A percentile compares a stretch with the other conserved stretches of the same genome.
Evolutionary conservation across 2,329 filamentous ascomycete genomes (phyloP).

Genomic region (Penicillium aurantiogriseum): DNA sequence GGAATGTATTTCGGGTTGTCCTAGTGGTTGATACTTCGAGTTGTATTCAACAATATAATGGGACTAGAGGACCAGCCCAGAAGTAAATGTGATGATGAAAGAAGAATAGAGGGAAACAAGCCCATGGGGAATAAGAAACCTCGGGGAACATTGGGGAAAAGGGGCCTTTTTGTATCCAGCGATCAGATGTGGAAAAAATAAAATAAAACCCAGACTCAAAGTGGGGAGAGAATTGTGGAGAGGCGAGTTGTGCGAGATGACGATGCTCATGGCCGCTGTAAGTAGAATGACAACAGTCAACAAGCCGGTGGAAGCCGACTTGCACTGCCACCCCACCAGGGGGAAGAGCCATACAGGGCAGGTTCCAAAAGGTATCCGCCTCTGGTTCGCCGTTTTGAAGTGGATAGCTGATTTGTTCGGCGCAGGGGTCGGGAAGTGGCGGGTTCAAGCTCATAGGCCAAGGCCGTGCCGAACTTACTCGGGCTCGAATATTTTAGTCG

Average conservation of each 20-base stretch:
- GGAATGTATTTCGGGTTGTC: not conserved
- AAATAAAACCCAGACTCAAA: conserved; percentile 2
- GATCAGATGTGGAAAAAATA: not conserved
- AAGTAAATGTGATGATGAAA: conserved; percentile 1
- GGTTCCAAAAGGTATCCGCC: conserved; percentile 15
- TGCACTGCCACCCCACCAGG: conserved; percentile 15
- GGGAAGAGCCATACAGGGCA: conserved; percentile 17
- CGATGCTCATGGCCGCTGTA: conserved; percentile 10
- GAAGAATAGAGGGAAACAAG: conserved; percentile 8
- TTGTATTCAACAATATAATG: not conserved
- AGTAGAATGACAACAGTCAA: conserved; percentile 6
- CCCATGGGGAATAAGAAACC: conserved; percentile 19
- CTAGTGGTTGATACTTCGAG: not conserved
- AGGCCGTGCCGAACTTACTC: conserved; percentile 5
- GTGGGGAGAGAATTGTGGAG: conserved; percentile 23
- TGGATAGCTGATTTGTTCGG: conserved; percentile 11
- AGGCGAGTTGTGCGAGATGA: conserved; percentile 16
- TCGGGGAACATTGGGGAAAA: conserved; percentile 6
- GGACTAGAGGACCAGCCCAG: conserved; percentile 1
- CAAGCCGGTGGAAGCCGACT: conserved; percentile 24
- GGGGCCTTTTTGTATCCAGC: conserved; percentile 22
- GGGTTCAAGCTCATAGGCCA: conserved; percentile 5
- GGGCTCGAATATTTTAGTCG: not conserved
- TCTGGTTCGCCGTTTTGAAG: conserved; percentile 20
- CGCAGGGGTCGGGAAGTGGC: conserved; percentile 11